A percentile compares a stretch with the other conserved stretches of the same genome.
Conservation (phyloP, 2,329 filamentous ascomycete species). For the Parastagonospora avenae region DNA sequence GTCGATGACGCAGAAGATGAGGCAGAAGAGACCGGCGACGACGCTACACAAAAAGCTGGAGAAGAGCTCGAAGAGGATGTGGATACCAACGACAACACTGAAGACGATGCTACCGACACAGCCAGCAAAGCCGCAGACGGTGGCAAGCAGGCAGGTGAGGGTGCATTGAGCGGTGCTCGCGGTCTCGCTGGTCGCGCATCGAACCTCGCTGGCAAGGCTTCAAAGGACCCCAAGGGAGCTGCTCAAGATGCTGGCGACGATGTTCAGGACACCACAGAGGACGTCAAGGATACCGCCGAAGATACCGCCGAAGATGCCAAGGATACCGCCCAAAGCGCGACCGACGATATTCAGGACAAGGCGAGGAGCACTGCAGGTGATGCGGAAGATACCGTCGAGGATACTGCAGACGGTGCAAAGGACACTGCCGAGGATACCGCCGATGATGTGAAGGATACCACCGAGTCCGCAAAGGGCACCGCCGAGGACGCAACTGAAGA, state of each 20-base stretch:
- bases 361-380: constrained; percentile 35
- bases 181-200: constrained; percentile 55
- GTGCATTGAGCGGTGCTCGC: constrained; percentile 51
- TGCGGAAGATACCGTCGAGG: constrained; percentile 36
- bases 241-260: constrained; percentile 46
- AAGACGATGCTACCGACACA: constrained; percentile 47
- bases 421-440: constrained; percentile 33
- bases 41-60: constrained; percentile 52
- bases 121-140: constrained; percentile 43
- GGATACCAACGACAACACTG: constrained; percentile 45
- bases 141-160: constrained; percentile 43
- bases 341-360: constrained; percentile 36
- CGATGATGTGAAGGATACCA: constrained; percentile 34
- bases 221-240: constrained; percentile 45
- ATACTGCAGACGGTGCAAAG: constrained; percentile 49
- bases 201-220: constrained; percentile 52
- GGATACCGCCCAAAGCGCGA: constrained; percentile 42
- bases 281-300: constrained; percentile 43
- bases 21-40: constrained; percentile 36
- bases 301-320: constrained; percentile 34
- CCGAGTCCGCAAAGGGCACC: constrained; percentile 37
- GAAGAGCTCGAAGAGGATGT: constrained; percentile 52
- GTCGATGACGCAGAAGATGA: constrained; percentile 36
- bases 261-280: constrained; percentile 31
- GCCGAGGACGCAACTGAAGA: constrained; percentile 40